Evolutionary conservation across 2,329 filamentous ascomycete species (phyloP).

Genomic region (Rosellinia necatrix): DNA sequence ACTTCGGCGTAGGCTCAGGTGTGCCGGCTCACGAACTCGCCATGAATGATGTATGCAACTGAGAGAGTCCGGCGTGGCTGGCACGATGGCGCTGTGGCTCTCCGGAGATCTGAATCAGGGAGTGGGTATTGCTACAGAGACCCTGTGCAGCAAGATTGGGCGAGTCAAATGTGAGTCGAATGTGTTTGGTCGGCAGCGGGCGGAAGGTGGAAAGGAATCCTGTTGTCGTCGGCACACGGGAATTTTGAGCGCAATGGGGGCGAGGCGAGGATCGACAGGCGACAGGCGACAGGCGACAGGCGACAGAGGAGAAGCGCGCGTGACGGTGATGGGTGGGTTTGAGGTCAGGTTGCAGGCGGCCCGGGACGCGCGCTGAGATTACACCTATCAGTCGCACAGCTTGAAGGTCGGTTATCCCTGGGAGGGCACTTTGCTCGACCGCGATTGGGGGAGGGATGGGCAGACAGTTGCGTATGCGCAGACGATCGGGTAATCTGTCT

Average conservation of each 20-base stretch:
- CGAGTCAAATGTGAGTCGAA: not conserved
- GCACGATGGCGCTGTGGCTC: no score
- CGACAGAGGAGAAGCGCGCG: slow-evolving; percentile 36
- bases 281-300: slow-evolving; percentile 48
- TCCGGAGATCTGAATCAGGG: no score
- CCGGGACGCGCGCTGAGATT: slow-evolving; percentile 13
- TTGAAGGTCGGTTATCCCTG: slow-evolving; percentile 6
- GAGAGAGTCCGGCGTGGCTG: no score
- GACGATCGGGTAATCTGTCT: no score
- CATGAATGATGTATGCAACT: slow-evolving; percentile 12
- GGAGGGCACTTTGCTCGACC: slow-evolving; percentile 10
- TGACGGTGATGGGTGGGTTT: slow-evolving; percentile 21
- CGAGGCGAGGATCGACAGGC: slow-evolving; percentile 47
- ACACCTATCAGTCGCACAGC: slow-evolving; percentile 2
- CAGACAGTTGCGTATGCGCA: no score
- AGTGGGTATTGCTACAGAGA: no score
- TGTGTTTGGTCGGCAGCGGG: slow-evolving; percentile 16
- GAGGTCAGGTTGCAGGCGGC: slow-evolving; percentile 23
- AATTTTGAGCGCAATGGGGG: slow-evolving; percentile 47
- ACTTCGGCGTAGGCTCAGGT: slow-evolving; percentile 13
- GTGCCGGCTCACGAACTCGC: slow-evolving; percentile 12
- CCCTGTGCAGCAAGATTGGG: no score
- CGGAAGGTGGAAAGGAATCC: not conserved
- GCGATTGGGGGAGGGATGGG: no score
- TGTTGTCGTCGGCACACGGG: slow-evolving; percentile 29